phyloP scores from a whole-genome alignment of 2,329 filamentous ascomycete genomes.

The Escovopsis sp. region DNA sequence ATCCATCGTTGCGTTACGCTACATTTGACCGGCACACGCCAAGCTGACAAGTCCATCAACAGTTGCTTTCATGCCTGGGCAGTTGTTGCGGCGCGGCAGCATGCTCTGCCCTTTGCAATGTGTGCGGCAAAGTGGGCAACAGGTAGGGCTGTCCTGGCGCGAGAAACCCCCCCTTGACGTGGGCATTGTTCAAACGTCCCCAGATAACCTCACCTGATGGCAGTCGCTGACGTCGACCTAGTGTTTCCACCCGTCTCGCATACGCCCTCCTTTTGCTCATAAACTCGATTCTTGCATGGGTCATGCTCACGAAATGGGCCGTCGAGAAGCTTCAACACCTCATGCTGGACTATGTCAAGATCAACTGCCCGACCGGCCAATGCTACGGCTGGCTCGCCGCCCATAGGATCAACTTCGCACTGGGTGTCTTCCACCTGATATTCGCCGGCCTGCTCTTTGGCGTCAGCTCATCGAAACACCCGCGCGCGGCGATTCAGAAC shows the following conservation, averaged over 20 bases:
- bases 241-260: constrained; percentile 91
- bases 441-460: constrained; percentile 75
- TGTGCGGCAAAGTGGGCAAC: constrained; percentile 94
- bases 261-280: constrained; percentile 88
- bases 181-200: no score
- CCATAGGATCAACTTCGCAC: constrained; percentile 93
- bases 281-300: constrained; percentile 95
- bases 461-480: constrained; percentile 74
- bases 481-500: constrained; percentile 80
- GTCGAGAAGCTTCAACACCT: constrained; percentile 89
- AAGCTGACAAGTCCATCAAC: constrained; percentile 4
- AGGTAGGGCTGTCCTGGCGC: constrained; percentile 40
- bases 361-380: constrained; percentile 77
- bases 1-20: no score
- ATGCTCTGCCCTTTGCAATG: constrained; percentile 88
- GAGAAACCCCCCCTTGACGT: not conserved
- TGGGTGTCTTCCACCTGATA: constrained; percentile 84
- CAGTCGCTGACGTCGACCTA: constrained; percentile 19
- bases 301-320: constrained; percentile 98
- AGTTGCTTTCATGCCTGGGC: constrained; percentile 65
- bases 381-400: constrained; percentile 95
- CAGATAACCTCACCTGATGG: not conserved
- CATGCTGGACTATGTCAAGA: constrained; percentile 89
- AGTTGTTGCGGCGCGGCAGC: constrained; percentile 96
- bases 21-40: not conserved